These are phyloP conservation scores for Colletotrichum tabaci DNA, from an alignment of 2,329 filamentous ascomycete species.

Conservation along the genomic window DNA sequence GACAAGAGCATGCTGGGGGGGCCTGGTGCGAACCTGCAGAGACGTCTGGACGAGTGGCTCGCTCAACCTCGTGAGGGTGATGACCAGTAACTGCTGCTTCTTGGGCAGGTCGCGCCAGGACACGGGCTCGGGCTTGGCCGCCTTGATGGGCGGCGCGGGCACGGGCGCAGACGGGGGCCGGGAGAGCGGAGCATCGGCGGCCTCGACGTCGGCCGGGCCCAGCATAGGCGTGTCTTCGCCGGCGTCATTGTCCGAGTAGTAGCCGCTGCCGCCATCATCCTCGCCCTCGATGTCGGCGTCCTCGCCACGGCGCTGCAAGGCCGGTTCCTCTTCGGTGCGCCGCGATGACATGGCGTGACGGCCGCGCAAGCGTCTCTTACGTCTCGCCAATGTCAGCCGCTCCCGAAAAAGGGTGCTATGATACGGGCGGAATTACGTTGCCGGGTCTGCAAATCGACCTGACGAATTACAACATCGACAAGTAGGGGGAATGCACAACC, in stretches of 20 bases:
- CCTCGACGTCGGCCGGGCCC: slow-evolving; percentile 14
- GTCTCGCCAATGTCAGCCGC: not conserved
- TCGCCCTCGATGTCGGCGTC: slow-evolving; percentile 30
- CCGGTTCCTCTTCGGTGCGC: slow-evolving; percentile 16
- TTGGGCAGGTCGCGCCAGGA: slow-evolving; percentile 82
- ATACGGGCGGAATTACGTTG: not conserved
- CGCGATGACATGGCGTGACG: slow-evolving; percentile 2
- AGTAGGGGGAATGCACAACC: not conserved
- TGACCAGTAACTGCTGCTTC: slow-evolving; percentile 82
- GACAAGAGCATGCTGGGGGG: not conserved
- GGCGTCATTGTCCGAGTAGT: slow-evolving; percentile 3
- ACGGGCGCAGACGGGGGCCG: not conserved
- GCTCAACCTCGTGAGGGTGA: slow-evolving; percentile 83
- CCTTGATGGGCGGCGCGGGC: slow-evolving; percentile 20
- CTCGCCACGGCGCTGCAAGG: slow-evolving; percentile 21
- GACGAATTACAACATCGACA: not conserved
- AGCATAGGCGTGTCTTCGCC: slow-evolving; percentile 26
- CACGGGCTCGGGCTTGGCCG: slow-evolving; percentile 59
- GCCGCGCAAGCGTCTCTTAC: not conserved
- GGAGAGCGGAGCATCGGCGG: slow-evolving; percentile 20
- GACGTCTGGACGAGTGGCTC: slow-evolving; percentile 88
- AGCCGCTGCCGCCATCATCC: not conserved
- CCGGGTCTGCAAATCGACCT: not conserved
- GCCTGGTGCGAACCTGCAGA: slow-evolving; percentile 59
- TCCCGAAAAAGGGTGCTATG: not conserved